Conservation (phyloP, 768 basidiomycete species). For the Boletus fagicola region DNA sequence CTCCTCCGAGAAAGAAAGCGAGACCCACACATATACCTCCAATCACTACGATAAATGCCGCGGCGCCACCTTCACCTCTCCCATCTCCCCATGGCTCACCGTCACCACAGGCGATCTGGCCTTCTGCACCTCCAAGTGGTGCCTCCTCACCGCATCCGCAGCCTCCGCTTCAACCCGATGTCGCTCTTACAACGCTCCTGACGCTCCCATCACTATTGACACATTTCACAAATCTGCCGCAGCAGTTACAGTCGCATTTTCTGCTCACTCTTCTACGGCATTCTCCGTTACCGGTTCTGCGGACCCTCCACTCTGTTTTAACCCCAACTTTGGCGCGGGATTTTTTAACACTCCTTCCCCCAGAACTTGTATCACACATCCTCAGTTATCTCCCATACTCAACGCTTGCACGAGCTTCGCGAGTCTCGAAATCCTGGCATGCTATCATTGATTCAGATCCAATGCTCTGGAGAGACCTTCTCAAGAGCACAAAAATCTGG, state of each 20-base stretch:
- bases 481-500: slow-evolving; percentile 85
- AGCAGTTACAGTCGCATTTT: slow-evolving; percentile 87
- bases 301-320: slow-evolving; percentile 84
- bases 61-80: slow-evolving; percentile 80
- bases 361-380: slow-evolving; percentile 88
- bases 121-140: slow-evolving; percentile 78
- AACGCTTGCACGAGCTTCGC: slow-evolving; percentile 80
- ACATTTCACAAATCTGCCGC: slow-evolving; percentile 79
- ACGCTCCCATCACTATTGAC: slow-evolving; percentile 80
- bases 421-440: slow-evolving; percentile 90
- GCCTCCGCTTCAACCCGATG: slow-evolving; percentile 76
- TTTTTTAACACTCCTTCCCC: slow-evolving; percentile 88
- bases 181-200: slow-evolving; percentile 78
- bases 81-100: slow-evolving; percentile 87
- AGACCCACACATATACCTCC: slow-evolving; percentile 58
- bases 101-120: slow-evolving; percentile 72
- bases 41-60: slow-evolving; percentile 64
- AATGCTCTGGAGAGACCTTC: slow-evolving; percentile 83
- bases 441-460: slow-evolving; percentile 88
- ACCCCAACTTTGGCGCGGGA: slow-evolving; percentile 91
- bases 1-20: slow-evolving; percentile 73
- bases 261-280: slow-evolving; percentile 90
- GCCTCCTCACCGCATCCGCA: slow-evolving; percentile 67
- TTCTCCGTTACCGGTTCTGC: slow-evolving; percentile 86
- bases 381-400: slow-evolving; percentile 81